These are phyloP conservation scores for Lentinus tigrinus DNA, from an alignment of 768 basidiomycete species.

Conservation along the genomic window DNA sequence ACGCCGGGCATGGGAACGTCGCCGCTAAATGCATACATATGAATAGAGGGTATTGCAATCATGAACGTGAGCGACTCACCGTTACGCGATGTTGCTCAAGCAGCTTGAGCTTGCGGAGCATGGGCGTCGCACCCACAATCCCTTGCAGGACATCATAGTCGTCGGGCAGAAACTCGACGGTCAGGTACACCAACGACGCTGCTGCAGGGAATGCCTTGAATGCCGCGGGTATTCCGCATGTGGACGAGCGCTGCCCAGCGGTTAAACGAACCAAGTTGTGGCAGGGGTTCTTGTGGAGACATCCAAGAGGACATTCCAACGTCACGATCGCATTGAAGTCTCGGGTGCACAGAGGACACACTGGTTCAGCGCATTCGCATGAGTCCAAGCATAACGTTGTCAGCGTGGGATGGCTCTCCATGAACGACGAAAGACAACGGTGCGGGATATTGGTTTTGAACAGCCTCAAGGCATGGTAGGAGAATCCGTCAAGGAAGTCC, in stretches of 20 bases:
- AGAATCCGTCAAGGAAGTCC: neutral
- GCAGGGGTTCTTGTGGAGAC: too few species aligned
- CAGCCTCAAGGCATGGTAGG: neutral
- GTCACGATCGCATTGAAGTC: too few species aligned
- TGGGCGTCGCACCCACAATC: neutral
- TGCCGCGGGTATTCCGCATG: neutral
- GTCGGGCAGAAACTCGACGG: slow-evolving; percentile 1
- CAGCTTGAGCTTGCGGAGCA: neutral
- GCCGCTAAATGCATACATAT: too few species aligned
- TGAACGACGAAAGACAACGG: neutral
- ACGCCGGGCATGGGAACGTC: neutral
- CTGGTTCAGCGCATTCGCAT: neutral
- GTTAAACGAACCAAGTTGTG: too few species aligned
- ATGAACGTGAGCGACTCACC: too few species aligned
- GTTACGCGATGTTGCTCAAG: too few species aligned
- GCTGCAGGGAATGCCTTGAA: neutral
- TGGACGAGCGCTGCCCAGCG: neutral
- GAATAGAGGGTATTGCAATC: too few species aligned
- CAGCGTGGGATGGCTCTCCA: neutral
- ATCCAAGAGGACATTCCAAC: too few species aligned
- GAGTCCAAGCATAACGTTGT: neutral
- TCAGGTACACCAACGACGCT: neutral
- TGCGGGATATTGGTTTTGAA: slow-evolving; percentile 2
- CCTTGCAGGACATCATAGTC: neutral
- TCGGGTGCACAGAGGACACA: neutral